Percentiles rank a stretch among this genome's conserved stretches.
Evolutionary conservation across 2,329 filamentous ascomycete species (phyloP).

Genomic region (Phaeosphaeriaceae sp.): DNA sequence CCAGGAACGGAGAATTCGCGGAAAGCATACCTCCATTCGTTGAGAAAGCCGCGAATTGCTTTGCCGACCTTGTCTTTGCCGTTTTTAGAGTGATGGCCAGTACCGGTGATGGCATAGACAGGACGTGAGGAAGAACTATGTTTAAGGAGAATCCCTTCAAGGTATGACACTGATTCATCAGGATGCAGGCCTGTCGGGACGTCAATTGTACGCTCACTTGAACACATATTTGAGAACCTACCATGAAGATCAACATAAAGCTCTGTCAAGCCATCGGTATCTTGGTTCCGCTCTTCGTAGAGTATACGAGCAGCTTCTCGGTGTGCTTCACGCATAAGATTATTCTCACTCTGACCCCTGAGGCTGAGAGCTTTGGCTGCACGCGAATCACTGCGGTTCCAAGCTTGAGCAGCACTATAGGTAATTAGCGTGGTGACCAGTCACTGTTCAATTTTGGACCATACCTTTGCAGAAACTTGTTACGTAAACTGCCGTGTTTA

Average conservation of each 20-base stretch:
- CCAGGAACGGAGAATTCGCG: conserved; percentile 95
- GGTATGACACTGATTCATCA: conserved; percentile 93
- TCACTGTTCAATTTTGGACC: background rate
- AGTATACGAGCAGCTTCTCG: conserved; percentile 89
- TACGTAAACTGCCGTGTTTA: conserved; percentile 93
- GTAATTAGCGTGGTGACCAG: conserved; percentile 8
- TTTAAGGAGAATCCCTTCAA: conserved; percentile 85
- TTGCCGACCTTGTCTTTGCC: conserved; percentile 99
- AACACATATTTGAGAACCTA: conserved; percentile 23
- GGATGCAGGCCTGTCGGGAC: conserved; percentile 74
- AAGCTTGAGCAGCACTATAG: conserved; percentile 87
- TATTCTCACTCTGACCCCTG: conserved; percentile 94
- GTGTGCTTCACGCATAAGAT: conserved; percentile 95
- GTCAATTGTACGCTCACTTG: conserved; percentile 10
- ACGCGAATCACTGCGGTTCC: conserved; percentile 96
- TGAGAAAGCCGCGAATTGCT: conserved; percentile 86
- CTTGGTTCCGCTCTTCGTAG: conserved; percentile 91
- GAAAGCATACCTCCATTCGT: conserved; percentile 95
- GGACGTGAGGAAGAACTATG: conserved; percentile 75
- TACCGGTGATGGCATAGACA: conserved; percentile 95
- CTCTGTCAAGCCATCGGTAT: conserved; percentile 65
- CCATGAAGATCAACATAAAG: conserved; percentile 93
- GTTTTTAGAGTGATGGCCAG: conserved; percentile 96
- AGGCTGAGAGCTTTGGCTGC: conserved; percentile 94
- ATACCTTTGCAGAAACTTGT: conserved; percentile 95